A percentile compares a stretch with the other conserved stretches of the same genome.
Conservation (phyloP, 495 filamentous ascomycete species). For the Xylaria grammica region DNA sequence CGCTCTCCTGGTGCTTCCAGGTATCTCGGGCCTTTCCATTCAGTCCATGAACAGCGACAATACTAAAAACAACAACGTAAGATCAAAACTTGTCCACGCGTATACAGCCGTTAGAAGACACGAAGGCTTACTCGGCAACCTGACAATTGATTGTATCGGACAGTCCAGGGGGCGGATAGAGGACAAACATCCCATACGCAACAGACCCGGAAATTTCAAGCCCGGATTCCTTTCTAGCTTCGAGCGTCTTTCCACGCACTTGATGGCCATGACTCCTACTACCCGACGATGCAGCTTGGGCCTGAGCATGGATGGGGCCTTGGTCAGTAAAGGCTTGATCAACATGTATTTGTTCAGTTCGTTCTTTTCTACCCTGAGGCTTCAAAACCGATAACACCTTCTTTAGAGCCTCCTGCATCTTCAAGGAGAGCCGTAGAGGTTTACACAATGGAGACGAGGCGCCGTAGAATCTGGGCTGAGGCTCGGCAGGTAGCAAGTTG, state of each 20-base stretch:
- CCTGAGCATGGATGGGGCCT: too few relatives aligned
- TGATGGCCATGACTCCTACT: neutral
- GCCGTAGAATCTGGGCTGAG: neutral
- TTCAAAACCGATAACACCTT: neutral
- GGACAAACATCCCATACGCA: neutral
- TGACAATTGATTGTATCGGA: neutral
- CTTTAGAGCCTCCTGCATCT: neutral
- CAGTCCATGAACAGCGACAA: slow-evolving; percentile 28
- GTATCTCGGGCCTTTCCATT: slow-evolving; percentile 17
- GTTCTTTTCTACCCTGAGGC: neutral
- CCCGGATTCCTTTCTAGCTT: slow-evolving; percentile 1
- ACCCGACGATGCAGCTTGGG: too few relatives aligned
- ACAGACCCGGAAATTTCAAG: neutral
- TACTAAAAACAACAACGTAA: neutral
- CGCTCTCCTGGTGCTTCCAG: slow-evolving; percentile 12
- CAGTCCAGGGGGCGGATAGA: slow-evolving; percentile 1
- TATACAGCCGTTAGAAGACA: neutral
- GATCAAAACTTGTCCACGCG: slow-evolving; percentile 1
- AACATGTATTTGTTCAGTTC: too few relatives aligned
- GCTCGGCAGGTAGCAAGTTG: neutral
- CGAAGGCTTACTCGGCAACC: slow-evolving; percentile 1
- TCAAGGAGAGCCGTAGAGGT: neutral
- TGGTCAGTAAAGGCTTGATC: too few relatives aligned
- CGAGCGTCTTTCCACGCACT: neutral
- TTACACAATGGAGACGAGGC: neutral